phyloP scores from a whole-genome alignment of 495 filamentous ascomycete genomes.

The Aspergillus steynii region DNA sequence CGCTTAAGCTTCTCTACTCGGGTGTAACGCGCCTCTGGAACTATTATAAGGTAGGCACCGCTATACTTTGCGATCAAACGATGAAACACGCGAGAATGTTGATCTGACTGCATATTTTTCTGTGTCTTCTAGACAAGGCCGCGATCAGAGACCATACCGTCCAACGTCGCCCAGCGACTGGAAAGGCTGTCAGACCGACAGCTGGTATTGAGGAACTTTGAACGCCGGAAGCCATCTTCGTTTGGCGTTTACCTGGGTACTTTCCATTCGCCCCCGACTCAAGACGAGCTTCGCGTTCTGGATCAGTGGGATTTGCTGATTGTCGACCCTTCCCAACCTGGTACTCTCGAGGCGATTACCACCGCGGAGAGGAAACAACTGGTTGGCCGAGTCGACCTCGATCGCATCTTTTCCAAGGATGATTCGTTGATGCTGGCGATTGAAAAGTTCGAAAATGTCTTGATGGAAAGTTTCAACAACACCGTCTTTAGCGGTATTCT shows the following conservation, averaged over 20 bases:
- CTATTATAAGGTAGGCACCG: slow-evolving; percentile 35
- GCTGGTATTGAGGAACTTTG: slow-evolving; percentile 23
- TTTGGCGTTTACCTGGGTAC: slow-evolving; percentile 53
- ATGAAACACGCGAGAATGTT: not conserved
- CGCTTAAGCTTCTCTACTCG: slow-evolving; percentile 35
- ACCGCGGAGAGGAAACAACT: slow-evolving; percentile 26
- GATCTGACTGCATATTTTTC: slow-evolving; percentile 5
- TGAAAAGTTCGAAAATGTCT: slow-evolving; percentile 33
- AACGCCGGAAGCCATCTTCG: slow-evolving; percentile 37
- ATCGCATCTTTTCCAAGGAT: slow-evolving; percentile 25
- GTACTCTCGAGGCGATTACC: slow-evolving; percentile 38
- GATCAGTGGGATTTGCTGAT: slow-evolving; percentile 50
- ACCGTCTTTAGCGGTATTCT: slow-evolving; percentile 48
- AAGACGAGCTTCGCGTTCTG: slow-evolving; percentile 35
- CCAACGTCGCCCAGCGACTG: slow-evolving; percentile 28
- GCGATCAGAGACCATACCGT: slow-evolving; percentile 31
- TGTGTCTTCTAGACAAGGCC: slow-evolving; percentile 24
- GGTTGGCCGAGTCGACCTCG: slow-evolving; percentile 46
- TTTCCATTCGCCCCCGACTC: slow-evolving; percentile 34
- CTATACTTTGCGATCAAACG: not conserved
- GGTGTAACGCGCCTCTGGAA: slow-evolving; percentile 17
- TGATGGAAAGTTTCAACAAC: slow-evolving; percentile 32
- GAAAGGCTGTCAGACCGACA: slow-evolving; percentile 26
- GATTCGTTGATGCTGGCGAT: slow-evolving; percentile 27
- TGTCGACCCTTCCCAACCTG: slow-evolving; percentile 45